Base-by-base conservation (phyloP, 306 rosid genomes). In the Rubus parviflorus region DNA sequence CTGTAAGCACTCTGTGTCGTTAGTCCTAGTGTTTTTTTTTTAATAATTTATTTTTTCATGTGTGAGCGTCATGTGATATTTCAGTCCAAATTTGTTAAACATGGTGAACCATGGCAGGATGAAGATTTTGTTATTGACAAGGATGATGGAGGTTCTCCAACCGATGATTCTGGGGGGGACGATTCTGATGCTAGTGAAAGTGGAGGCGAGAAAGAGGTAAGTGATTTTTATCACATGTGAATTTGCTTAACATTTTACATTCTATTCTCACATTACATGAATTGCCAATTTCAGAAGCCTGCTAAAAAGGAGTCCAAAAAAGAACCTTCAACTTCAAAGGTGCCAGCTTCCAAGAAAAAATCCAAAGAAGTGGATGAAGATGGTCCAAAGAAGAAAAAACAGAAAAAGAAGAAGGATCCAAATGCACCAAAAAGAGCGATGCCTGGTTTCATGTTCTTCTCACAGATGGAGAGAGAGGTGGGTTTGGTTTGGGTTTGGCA, bases 381-480 rank as follows among this genome's bases (percentile, higher is more conserved):
- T 78, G 96, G 96, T 62, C 81, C 87, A 56, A 88, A 89, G 81
- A 95, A 92, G 94, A 95, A 90, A 80, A 95, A 88, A 51, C 97
- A 83, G 81, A 95, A 92, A 82, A 95, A 90, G 96, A 95, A 92
- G 74, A 96, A 96, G 89, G 99, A 96, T 81, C 99, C 99, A 35
- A 91, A 96, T 80, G 99, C 99, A 47, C 99, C 99, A 15, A 96
- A 96, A 86, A 89, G 99, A 67, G 99, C 97, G 12, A 40, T 96
- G 89, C 83, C 99, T 42, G 94, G 98, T 84, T 96, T 92, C 91
- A 96, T 96, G 99, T 96, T 96, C 91, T 96, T 92, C 82, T 92
- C 97, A 70, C 83, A 92, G 35, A 88, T 85, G 94, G 99, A 96
- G 83, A 92, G 99, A 86, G 99, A 96, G 90, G 99, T 92, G 76